Percentiles rank a stretch among this genome's conserved stretches.
These are phyloP conservation scores for Sclerotinia subarctica DNA, from an alignment of 2,329 filamentous ascomycete genomes.

Conservation along the genomic window DNA sequence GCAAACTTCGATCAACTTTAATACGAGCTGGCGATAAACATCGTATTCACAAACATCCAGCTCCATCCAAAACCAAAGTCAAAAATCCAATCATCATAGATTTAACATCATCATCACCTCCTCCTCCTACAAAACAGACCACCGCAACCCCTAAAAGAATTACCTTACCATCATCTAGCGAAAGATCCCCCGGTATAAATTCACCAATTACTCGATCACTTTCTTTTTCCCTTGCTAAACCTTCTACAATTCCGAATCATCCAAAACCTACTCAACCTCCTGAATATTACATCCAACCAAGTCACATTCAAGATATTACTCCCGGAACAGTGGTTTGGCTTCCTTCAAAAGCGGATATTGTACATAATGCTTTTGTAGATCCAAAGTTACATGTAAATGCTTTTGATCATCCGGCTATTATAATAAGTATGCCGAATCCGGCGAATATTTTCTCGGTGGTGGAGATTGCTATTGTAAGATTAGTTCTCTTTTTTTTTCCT, in stretches of 20 bases:
- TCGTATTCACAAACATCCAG: not conserved
- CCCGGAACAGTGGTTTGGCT: slow-evolving; percentile 12
- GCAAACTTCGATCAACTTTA: not conserved
- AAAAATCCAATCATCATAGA: not conserved
- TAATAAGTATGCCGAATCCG: not conserved
- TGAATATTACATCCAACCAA: not conserved
- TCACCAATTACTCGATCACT: not conserved
- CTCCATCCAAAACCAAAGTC: not conserved
- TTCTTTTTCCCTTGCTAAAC: not conserved
- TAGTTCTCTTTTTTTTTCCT: too few species aligned
- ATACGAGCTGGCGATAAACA: not conserved
- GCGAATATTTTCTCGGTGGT: not conserved
- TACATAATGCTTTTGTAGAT: slow-evolving; percentile 2
- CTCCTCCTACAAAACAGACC: not conserved
- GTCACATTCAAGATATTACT: not conserved
- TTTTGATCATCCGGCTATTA: slow-evolving; percentile 17
- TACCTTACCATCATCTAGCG: not conserved
- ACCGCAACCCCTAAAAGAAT: not conserved
- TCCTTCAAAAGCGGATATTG: not conserved
- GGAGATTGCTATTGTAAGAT: slow-evolving; percentile 14
- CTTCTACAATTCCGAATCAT: not conserved
- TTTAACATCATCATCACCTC: slow-evolving; percentile 2
- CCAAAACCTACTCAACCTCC: not conserved
- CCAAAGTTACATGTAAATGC: slow-evolving; percentile 11
- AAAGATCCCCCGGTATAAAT: not conserved